Conservation (phyloP, 345 rosid species). For the Bruguiera sexangula region DNA sequence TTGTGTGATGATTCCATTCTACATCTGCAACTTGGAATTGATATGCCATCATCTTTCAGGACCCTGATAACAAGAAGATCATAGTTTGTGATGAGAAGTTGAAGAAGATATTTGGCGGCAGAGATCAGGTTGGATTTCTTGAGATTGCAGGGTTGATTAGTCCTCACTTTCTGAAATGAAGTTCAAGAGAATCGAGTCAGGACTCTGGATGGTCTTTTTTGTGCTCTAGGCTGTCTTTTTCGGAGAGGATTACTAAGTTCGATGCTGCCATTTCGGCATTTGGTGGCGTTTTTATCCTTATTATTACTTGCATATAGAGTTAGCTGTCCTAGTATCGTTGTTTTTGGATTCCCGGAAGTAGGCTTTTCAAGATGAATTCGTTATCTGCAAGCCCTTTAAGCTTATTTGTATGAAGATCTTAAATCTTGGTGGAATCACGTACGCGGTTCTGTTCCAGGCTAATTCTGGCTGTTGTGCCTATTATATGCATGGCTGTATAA, state of each 20-base stretch:
- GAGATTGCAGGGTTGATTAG: constrained; percentile 81
- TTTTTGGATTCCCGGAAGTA: too few species aligned
- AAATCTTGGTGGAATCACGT: too few species aligned
- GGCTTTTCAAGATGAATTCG: too few species aligned
- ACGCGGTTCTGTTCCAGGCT: too few species aligned
- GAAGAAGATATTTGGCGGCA: constrained; percentile 81
- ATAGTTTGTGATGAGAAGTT: constrained; percentile 85
- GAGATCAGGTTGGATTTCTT: constrained; percentile 75
- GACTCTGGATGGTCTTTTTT: constrained; percentile 1
- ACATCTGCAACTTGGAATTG: too few species aligned
- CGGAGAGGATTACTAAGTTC: constrained; percentile 13
- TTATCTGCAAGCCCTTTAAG: too few species aligned
- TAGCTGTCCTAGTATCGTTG: not conserved
- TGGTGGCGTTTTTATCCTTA: constrained; percentile 18
- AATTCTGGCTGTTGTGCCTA: too few species aligned
- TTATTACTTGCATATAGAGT: constrained; percentile 11
- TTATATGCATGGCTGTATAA: too few species aligned
- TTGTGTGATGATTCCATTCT: too few species aligned
- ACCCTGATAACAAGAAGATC: constrained; percentile 73
- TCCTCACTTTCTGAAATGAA: constrained; percentile 72
- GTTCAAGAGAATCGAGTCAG: not conserved
- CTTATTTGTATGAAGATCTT: too few species aligned
- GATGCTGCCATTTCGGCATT: constrained; percentile 10
- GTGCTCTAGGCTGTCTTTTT: constrained; percentile 10
- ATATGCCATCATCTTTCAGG: constrained; percentile 34